These are phyloP conservation scores for Sordariomycetes sp. DNA, from an alignment of 2,329 filamentous ascomycete genomes.

Conservation along the genomic window DNA sequence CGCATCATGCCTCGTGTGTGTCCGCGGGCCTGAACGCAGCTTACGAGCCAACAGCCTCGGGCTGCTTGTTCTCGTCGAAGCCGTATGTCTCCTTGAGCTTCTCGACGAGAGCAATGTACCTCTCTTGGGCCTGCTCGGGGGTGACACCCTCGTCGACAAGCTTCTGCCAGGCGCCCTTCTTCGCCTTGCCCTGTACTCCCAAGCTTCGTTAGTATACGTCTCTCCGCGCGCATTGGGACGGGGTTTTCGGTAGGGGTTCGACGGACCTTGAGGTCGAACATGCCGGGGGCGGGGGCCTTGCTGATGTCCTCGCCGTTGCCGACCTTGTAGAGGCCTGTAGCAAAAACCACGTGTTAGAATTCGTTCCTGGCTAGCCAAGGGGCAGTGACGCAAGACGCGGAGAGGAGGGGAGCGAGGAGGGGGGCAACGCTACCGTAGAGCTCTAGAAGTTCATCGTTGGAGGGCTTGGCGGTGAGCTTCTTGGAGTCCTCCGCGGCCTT, in stretches of 20 bases:
- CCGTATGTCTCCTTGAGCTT: constrained; percentile 57
- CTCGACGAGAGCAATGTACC: constrained; percentile 64
- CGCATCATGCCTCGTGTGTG: neutral
- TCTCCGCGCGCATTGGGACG: neutral
- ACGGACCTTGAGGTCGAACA: constrained; percentile 57
- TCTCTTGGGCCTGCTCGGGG: constrained; percentile 55
- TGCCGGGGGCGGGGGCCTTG: constrained; percentile 45
- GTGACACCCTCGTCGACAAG: constrained; percentile 49
- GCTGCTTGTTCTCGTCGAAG: constrained; percentile 49
- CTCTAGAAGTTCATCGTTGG: constrained; percentile 50
- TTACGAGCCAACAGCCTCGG: constrained; percentile 37
- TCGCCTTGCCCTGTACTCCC: constrained; percentile 57
- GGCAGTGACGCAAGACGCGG: neutral
- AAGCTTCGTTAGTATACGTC: neutral
- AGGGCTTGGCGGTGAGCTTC: constrained; percentile 53
- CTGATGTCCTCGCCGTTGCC: constrained; percentile 41
- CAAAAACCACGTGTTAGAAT: neutral
- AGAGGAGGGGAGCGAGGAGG: neutral
- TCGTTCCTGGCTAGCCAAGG: neutral
- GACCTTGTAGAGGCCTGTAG: constrained; percentile 44
- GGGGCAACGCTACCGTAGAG: constrained; percentile 36
- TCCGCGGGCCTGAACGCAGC: neutral
- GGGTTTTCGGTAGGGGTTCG: neutral
- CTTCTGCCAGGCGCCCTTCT: constrained; percentile 67
- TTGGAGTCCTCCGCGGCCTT: constrained; percentile 49